phyloP scores from a whole-genome alignment of 108 stramenopile genomes.

The Nitzschia sp. region DNA sequence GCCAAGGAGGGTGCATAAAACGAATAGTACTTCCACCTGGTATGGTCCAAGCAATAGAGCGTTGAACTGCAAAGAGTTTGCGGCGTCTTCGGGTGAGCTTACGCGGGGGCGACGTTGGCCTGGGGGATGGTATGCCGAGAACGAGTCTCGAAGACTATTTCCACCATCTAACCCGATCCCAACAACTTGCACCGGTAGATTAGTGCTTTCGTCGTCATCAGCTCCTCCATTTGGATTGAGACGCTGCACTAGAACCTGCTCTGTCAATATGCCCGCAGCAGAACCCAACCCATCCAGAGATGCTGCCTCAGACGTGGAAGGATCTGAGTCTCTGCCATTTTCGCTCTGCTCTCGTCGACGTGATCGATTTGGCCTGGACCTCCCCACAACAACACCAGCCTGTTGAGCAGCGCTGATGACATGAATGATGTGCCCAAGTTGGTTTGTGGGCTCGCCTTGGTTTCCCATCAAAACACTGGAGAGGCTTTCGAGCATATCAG shows the following conservation, averaged over 20 bases:
- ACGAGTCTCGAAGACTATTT: neutral
- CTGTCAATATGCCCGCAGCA: constrained; percentile 27
- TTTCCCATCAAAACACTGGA: constrained; percentile 16
- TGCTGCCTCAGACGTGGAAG: neutral
- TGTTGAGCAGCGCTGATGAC: constrained; percentile 59
- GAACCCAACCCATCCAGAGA: constrained; percentile 19
- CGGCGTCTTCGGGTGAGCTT: constrained; percentile 48
- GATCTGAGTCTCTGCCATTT: neutral
- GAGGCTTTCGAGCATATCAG: constrained; percentile 54
- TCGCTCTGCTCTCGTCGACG: constrained; percentile 4
- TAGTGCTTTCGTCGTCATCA: neutral
- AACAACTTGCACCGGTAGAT: neutral
- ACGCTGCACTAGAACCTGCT: constrained; percentile 28
- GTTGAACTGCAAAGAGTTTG: constrained; percentile 70
- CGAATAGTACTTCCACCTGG: constrained; percentile 86
- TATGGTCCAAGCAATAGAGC: constrained; percentile 63
- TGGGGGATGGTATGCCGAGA: neutral
- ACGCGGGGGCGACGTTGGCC: constrained; percentile 5
- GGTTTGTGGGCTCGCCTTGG: constrained; percentile 34
- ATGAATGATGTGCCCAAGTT: constrained; percentile 51
- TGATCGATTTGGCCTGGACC: constrained; percentile 9
- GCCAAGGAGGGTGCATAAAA: constrained; percentile 81
- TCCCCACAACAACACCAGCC: constrained; percentile 53
- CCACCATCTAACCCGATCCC: constrained; percentile 2
- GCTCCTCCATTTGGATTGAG: constrained; percentile 1